Evolutionary conservation across 768 basidiomycete species (phyloP).

Genomic region (Kwoniella botswanensis): DNA sequence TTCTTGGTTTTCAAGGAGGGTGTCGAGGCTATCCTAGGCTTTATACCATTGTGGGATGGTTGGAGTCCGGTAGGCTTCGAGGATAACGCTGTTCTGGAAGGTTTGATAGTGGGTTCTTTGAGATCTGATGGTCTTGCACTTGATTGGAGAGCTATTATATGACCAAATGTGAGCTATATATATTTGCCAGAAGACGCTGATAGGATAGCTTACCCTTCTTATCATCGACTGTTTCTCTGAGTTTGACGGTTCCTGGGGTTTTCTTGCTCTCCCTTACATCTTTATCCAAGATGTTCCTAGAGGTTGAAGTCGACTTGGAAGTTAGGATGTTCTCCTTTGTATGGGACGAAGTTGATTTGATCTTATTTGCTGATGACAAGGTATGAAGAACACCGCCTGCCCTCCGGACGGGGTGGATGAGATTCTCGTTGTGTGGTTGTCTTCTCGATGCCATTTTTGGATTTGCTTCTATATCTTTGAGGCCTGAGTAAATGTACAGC

Average conservation of each 20-base stretch:
- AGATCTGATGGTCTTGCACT: background rate
- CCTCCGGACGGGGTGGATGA: background rate
- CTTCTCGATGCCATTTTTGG: conserved; percentile 17
- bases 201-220: background rate
- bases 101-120: background rate
- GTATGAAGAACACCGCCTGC: background rate
- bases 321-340: conserved; percentile 19
- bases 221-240: background rate
- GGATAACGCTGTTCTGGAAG: background rate
- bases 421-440: conserved; percentile 22
- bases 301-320: background rate
- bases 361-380: conserved; percentile 7
- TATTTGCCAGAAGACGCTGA: background rate
- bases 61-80: background rate
- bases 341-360: background rate
- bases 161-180: background rate
- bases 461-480: background rate
- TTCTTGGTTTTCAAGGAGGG: background rate
- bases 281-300: background rate
- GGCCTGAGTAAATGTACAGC: background rate
- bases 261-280: background rate
- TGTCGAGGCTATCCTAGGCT: background rate
- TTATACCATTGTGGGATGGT: background rate
- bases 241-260: background rate
- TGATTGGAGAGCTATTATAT: background rate